phyloP scores from a whole-genome alignment of 805 yeast species.

The Barnettozyma siamensis region DNA sequence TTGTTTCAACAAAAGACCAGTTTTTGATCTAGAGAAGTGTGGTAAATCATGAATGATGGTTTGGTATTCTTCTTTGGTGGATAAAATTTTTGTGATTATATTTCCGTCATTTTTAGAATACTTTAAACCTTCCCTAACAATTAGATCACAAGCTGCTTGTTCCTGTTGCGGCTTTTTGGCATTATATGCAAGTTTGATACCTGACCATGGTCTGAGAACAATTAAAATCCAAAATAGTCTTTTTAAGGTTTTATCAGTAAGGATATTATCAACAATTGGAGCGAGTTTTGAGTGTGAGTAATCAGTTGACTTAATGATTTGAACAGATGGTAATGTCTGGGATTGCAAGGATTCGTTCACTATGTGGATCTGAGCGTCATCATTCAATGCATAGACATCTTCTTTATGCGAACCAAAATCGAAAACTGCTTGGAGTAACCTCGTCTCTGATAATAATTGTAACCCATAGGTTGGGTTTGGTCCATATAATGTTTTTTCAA shows the following conservation, averaged over 20 bases:
- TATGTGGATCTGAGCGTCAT: slow-evolving; percentile 5
- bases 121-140: slow-evolving; percentile 67
- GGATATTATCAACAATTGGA: background rate
- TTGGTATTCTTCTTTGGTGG: slow-evolving; percentile 25
- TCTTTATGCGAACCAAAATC: slow-evolving; percentile 25
- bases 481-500: slow-evolving; percentile 70
- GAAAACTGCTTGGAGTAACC: slow-evolving; percentile 56
- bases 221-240: slow-evolving; percentile 36
- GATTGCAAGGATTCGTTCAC: slow-evolving; percentile 8
- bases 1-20: slow-evolving; percentile 55
- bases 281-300: slow-evolving; percentile 1
- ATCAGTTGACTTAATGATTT: slow-evolving; percentile 5
- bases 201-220: slow-evolving; percentile 46
- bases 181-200: slow-evolving; percentile 31
- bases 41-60: slow-evolving; percentile 25
- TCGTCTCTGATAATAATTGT: slow-evolving; percentile 46
- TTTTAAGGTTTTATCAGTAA: slow-evolving; percentile 7
- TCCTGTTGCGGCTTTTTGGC: slow-evolving; percentile 31
- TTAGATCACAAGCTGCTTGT: slow-evolving; percentile 38
- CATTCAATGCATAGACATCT: slow-evolving; percentile 20
- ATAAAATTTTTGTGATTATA: slow-evolving; percentile 40
- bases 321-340: slow-evolving; percentile 25
- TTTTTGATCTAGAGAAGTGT: slow-evolving; percentile 41
- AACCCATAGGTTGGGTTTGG: slow-evolving; percentile 60
- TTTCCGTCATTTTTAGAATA: slow-evolving; percentile 53